Conservation (phyloP, 306 rosid genomes). For the Corylus avellana region DNA sequence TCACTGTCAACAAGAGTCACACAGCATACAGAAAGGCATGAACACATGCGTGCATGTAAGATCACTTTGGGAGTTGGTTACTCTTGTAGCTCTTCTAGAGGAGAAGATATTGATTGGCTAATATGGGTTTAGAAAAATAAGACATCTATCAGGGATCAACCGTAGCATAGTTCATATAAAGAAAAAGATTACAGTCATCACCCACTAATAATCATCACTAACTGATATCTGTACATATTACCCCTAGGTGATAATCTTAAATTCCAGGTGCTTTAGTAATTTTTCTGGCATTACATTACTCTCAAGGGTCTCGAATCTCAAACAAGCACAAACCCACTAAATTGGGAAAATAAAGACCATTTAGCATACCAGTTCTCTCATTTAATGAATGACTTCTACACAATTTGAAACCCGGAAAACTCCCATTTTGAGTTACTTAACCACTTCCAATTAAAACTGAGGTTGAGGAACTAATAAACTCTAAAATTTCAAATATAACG, state of each 20-base stretch:
- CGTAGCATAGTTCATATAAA: not conserved
- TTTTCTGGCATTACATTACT: not conserved
- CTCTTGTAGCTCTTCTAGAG: not conserved
- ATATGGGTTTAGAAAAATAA: not conserved
- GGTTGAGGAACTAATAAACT: not conserved
- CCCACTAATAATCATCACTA: not conserved
- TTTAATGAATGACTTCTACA: not conserved
- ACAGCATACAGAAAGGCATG: not conserved
- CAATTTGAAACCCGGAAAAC: not conserved
- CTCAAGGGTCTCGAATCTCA: not conserved
- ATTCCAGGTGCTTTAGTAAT: not conserved
- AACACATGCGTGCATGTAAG: not conserved
- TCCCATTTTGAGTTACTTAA: not conserved
- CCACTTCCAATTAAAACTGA: not conserved
- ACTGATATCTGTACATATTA: not conserved
- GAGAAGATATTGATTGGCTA: not conserved
- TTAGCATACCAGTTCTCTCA: not conserved
- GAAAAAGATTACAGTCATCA: not conserved
- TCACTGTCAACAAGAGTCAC: constrained; percentile 1
- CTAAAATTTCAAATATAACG: not conserved
- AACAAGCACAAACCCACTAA: not conserved
- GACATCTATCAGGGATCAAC: not conserved
- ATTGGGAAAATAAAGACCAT: not conserved
- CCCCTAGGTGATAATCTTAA: not conserved
- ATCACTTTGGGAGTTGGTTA: not conserved